Evolutionary conservation across 495 filamentous ascomycete genomes (phyloP).

Genomic region (Tuber borchii): DNA sequence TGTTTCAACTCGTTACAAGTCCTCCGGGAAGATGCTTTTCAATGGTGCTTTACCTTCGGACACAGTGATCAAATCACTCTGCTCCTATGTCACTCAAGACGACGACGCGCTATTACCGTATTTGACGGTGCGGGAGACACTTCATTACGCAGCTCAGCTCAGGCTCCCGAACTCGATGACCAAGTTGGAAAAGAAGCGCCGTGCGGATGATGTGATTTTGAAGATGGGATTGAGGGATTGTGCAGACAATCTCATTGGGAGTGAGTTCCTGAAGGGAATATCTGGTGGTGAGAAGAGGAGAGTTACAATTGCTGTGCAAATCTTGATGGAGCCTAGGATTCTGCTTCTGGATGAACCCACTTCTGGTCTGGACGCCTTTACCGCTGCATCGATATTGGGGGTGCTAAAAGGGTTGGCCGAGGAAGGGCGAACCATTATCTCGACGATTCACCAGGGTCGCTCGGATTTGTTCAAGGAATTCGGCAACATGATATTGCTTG

Average conservation of each 20-base stretch:
- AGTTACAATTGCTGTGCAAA: conserved; percentile 68
- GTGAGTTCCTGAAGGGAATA: conserved; percentile 65
- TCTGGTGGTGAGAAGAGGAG: conserved; percentile 70
- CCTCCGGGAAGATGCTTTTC: conserved; percentile 56
- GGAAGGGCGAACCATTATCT: conserved; percentile 66
- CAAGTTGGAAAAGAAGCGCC: conserved; percentile 54
- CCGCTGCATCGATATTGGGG: conserved; percentile 65
- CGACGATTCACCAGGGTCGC: conserved; percentile 69
- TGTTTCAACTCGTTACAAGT: conserved; percentile 50
- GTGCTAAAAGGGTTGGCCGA: conserved; percentile 60
- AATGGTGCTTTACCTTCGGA: conserved; percentile 61
- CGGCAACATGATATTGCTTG: conserved; percentile 62
- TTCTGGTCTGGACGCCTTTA: conserved; percentile 68
- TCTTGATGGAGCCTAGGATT: conserved; percentile 64
- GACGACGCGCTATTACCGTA: conserved; percentile 66
- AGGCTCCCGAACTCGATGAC: conserved; percentile 63
- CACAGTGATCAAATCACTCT: conserved; percentile 59
- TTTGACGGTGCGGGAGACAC: conserved; percentile 67
- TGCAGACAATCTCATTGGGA: conserved; percentile 65
- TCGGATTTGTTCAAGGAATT: conserved; percentile 66
- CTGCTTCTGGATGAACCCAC: conserved; percentile 69
- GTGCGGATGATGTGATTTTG: conserved; percentile 62
- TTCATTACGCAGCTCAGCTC: conserved; percentile 61
- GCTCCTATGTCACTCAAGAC: conserved; percentile 69
- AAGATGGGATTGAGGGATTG: conserved; percentile 74